These are phyloP conservation scores for Tulasnella sp. DNA, from an alignment of 768 basidiomycete species.

Conservation along the genomic window DNA sequence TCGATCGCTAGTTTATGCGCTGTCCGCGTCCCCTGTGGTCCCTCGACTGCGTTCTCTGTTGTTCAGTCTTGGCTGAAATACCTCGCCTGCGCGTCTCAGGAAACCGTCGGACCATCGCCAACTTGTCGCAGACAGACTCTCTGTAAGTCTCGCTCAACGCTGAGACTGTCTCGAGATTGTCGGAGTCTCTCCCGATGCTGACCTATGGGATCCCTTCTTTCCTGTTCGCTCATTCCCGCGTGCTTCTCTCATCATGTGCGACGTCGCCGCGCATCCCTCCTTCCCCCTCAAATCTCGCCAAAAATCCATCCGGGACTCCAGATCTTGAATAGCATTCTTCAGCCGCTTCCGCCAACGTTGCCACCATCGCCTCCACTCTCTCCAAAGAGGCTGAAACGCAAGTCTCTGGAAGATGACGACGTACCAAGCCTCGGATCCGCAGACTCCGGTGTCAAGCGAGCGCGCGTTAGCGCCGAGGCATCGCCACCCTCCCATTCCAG, in stretches of 20 bases:
- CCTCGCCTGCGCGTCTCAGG: not conserved
- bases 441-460: slow-evolving; percentile 49
- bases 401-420: slow-evolving; percentile 65
- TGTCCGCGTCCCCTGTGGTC: not conserved
- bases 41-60: not conserved
- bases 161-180: not conserved
- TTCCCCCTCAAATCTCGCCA: not conserved
- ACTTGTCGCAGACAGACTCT: not conserved
- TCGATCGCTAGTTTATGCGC: not conserved
- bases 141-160: not conserved
- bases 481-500: not conserved
- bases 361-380: slow-evolving; percentile 71
- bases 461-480: not conserved
- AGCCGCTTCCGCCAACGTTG: slow-evolving; percentile 15
- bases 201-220: not conserved
- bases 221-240: slow-evolving; percentile 12
- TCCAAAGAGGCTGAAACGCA: slow-evolving; percentile 70
- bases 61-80: slow-evolving; percentile 6
- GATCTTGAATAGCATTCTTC: slow-evolving; percentile 12
- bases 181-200: not conserved
- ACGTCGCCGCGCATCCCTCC: slow-evolving; percentile 13
- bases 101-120: not conserved
- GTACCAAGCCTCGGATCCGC: slow-evolving; percentile 79
- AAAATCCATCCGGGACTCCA: not conserved
- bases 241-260: slow-evolving; percentile 18